phyloP scores from a whole-genome alignment of 345 rosid species.

The Brassica cretica region DNA sequence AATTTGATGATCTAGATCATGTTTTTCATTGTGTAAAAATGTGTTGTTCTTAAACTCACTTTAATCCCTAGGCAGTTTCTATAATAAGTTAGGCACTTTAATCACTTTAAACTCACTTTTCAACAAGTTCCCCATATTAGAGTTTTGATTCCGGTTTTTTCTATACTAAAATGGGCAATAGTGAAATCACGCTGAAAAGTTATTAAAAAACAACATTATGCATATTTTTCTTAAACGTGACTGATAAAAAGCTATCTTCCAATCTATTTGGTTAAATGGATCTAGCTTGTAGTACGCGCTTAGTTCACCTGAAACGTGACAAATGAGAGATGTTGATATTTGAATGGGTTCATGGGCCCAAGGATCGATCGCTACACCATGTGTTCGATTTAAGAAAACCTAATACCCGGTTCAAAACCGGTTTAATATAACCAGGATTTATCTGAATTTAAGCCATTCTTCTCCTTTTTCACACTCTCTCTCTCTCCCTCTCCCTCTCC shows the following conservation, averaged over 20 bases:
- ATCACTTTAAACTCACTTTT: no score
- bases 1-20: not conserved
- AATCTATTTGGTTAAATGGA: not conserved
- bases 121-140: not conserved
- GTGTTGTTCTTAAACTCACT: no score
- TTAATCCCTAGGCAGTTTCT: not conserved
- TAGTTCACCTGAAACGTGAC: not conserved
- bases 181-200: not conserved
- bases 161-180: not conserved
- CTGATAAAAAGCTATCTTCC: not conserved
- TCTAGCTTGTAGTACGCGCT: not conserved
- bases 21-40: no score
- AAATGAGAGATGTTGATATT: not conserved
- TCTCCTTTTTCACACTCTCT: not conserved
- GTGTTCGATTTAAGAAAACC: not conserved
- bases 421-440: not conserved
- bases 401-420: not conserved
- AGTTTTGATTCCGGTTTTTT: not conserved
- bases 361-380: not conserved
- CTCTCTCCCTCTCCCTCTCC: not conserved
- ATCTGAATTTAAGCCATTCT: not conserved
- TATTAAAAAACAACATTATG: not conserved
- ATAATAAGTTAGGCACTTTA: not conserved
- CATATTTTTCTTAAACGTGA: conserved; percentile 1
- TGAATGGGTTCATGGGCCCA: not conserved